Evolutionary conservation across 345 rosid species (phyloP).

Genomic region (Pseudoturritis turrita): DNA sequence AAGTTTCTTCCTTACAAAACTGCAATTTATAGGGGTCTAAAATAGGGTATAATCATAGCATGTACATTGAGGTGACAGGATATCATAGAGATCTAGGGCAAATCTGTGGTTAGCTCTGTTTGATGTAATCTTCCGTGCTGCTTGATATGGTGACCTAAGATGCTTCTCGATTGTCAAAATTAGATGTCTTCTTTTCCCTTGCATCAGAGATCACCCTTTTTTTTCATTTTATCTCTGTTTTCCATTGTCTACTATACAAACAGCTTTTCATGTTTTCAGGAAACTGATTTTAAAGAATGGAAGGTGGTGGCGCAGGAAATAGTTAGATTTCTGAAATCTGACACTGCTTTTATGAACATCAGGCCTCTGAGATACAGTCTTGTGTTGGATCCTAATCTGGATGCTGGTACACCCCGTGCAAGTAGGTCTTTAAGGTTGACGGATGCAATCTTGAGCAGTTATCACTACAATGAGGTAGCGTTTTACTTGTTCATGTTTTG

Average conservation of each 20-base stretch:
- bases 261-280: conserved; percentile 47
- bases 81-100: neutral
- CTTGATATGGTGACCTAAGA: neutral
- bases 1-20: neutral
- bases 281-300: conserved; percentile 94
- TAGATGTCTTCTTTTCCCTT: neutral
- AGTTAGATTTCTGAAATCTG: conserved; percentile 91
- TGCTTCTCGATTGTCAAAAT: neutral
- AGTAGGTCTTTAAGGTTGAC: conserved; percentile 65
- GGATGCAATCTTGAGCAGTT: conserved; percentile 89
- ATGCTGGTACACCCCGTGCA: conserved; percentile 41
- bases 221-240: neutral
- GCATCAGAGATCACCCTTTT: neutral
- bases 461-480: conserved; percentile 79
- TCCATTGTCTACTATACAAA: neutral
- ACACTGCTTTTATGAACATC: conserved; percentile 87
- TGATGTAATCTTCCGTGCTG: neutral
- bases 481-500: conserved; percentile 15
- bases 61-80: neutral
- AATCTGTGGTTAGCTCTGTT: neutral
- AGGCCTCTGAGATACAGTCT: conserved; percentile 92
- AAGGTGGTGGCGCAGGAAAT: conserved; percentile 95
- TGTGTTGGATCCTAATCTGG: conserved; percentile 71
- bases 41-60: neutral
- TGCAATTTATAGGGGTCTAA: neutral